Evolutionary conservation across 2,329 filamentous ascomycete genomes (phyloP), one percentile per base, ranked within the genome.

Genomic region (Colletotrichum melonis): DNA sequence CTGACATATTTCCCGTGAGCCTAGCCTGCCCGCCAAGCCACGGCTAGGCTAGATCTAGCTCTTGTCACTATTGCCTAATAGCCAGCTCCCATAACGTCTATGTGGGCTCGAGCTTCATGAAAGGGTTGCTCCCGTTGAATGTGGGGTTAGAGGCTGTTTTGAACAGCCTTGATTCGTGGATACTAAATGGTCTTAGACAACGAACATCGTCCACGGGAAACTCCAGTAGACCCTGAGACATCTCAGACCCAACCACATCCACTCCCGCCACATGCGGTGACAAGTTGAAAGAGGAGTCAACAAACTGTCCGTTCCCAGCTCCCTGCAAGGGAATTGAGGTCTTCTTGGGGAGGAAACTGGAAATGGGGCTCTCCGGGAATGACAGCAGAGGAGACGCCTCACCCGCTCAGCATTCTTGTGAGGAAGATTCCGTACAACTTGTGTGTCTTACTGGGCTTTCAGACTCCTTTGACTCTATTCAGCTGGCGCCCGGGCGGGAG

Each of bases 41-140:
- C 32, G 19, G 19, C 67, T 56, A 57, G 42, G 42, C 46, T 42
- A 6, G 9, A 28, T 59, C 35, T 63, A 54, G 38, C 24, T 42
- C 22, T 16, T 64, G 22, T 35, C n/a, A 19, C 65, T 14, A 59
- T 64, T 55, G 42, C 42, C 59, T 49, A 35, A 49, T 60, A 35
- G 8, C 22, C n/a, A 46, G 55, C 59, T 64, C n/a, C 19, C 14
- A 55, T 24, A 72, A 69, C 59, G 69, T 72, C 54, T 42, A 11
- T 46, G 38, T 49, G 49, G 24, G 32, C 24, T 64, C 60, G 24
- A 66, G 35, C 60, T 54, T 49, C 28, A 9, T 8, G n/a, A 30
- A 28, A 56, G 28, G 16, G n/a, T 62, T 38, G 35, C 28, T 62
- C 70, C 67, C 67, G 67, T 73, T 73, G 70, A 16, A 58, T 68